Evolutionary conservation across 176 grass and related monocot genomes (phyloP), one percentile per base, ranked within the genome.

Genomic region (sorghum (Sorghum bicolor)): DNA sequence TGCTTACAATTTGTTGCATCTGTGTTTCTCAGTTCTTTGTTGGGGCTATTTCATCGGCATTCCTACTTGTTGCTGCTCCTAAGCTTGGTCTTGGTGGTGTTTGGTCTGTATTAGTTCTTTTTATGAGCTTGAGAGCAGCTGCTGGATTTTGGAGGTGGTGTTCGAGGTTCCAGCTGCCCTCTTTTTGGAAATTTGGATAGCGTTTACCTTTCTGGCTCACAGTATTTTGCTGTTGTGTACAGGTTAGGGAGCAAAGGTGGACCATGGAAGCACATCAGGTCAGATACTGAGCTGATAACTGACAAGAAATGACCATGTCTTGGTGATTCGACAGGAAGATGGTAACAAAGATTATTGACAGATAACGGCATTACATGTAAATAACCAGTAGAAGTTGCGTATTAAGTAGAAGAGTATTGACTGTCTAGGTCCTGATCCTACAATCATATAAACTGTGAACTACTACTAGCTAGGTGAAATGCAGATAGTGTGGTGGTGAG

Each of bases 41-140:
- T 1, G 92, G 92, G 24, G 16, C 87, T 74, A 52, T 91, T 39
- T 91, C 95, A 73, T 94, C 90, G 32, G 33, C 70, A 30, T 92
- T 88, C 81, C 86, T 97, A 45, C 78, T 93, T 38, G 64, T 45
- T 0, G 84, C 77, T 67, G 87, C 92, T 89, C 90, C 90, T 80
- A 81, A 52, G 8, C 91, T 97, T 78, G 95, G 95, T 44, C 92
- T 97, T 3, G 65, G 81, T 88, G 95, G 95, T 10, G 68, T 97
- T 28, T 97, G 92, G 95, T 52, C 90, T 44, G 95, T 92, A 26
- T 87, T 97, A 24, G 50, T 83, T 84, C 70, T 97, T 2, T 94
- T 97, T 78, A 97, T 97, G 95, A 89, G 83, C 78, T 83, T 94
- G 83, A 80, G 92, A 88, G 68, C 86, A 70, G 32, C 83, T 31